Evolutionary conservation across 129 eudicot genomes (phyloP), one percentile per base, ranked within the genome.

Genomic region (Chrysanthemum makinoi): DNA sequence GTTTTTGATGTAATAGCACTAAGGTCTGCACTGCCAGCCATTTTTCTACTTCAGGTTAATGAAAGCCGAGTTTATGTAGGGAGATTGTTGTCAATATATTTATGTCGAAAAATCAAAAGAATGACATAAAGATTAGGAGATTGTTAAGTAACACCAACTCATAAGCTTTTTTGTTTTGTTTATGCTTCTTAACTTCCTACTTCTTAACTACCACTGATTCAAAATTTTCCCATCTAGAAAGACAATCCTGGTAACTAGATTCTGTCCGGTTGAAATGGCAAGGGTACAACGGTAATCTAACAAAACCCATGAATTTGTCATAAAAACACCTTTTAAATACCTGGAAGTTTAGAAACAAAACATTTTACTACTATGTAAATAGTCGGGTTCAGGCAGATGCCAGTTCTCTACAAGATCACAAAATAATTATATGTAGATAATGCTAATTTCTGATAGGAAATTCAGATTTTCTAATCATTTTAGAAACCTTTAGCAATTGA

Each of bases 71-170:
- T 72, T 84, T 84, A 87, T 73, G 94, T 84, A 87, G 86, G 80
- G 80, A 63, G 56, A 50, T 15, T 57, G 50, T 73, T 62, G 47
- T 18, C n/a, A 54, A 81, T 81, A 79, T 75, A 79, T 65, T 72
- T 72, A 72, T 76, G 74, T 44, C 56, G 62, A 57, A 66, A 76
- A 73, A 62, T 74, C 77, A 82, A 82, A 82, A 79, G 86, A 82
- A 85, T 85, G 90, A 82, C 61, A 39, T 73, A 55, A 66, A 52
- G 80, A 81, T 76, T 87, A 87, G 93, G 93, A 82, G 87, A 84
- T 64, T 76, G 79, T 82, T 87, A 87, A 82, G 93, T 87, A 76
- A 65, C 77, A 79, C 75, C 65, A 82, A 80, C 63, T 71, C 61
- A 49, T 73, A 4, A 26, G 0, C 24, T 73, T 18, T 53, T 70